phyloP scores from a whole-genome alignment of 192 early-diverging fungal genomes.

The Rhizoclosmatium globosum region DNA sequence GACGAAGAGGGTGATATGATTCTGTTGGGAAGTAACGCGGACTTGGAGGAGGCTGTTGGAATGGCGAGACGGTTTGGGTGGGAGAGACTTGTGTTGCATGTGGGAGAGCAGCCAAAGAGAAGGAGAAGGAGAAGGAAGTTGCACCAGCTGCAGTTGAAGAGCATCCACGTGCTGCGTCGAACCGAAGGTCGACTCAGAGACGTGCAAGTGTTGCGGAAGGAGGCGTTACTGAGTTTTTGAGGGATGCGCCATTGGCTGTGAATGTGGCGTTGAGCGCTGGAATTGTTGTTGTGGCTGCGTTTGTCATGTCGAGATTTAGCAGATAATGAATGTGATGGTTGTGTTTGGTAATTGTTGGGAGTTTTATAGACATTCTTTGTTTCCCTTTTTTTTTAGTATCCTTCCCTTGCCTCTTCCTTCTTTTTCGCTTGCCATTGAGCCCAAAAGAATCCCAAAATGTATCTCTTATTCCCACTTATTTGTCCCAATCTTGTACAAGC shows the following conservation, averaged over 20 bases:
- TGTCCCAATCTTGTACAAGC: no score
- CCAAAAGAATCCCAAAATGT: no score
- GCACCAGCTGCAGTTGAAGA: not conserved
- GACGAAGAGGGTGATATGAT: constrained; percentile 94
- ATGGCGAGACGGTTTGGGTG: constrained; percentile 81
- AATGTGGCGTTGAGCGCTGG: constrained; percentile 60
- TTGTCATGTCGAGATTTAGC: constrained; percentile 44
- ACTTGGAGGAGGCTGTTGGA: constrained; percentile 84
- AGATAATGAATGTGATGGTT: constrained; percentile 15
- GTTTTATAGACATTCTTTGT: not conserved
- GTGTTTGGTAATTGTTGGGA: not conserved
- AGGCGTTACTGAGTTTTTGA: constrained; percentile 43
- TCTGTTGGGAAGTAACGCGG: constrained; percentile 76
- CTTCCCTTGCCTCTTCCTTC: not conserved
- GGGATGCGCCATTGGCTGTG: constrained; percentile 59
- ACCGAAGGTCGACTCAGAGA: not conserved
- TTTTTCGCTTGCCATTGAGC: not conserved
- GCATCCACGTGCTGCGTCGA: not conserved
- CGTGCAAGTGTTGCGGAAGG: not conserved
- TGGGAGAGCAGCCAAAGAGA: constrained; percentile 32
- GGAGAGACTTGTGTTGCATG: constrained; percentile 74
- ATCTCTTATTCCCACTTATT: no score
- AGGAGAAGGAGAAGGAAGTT: not conserved
- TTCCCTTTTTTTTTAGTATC: not conserved
- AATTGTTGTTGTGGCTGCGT: constrained; percentile 54